These are phyloP conservation scores for Talaromyces sp. DNA, from an alignment of 2,329 filamentous ascomycete species.

Conservation along the genomic window DNA sequence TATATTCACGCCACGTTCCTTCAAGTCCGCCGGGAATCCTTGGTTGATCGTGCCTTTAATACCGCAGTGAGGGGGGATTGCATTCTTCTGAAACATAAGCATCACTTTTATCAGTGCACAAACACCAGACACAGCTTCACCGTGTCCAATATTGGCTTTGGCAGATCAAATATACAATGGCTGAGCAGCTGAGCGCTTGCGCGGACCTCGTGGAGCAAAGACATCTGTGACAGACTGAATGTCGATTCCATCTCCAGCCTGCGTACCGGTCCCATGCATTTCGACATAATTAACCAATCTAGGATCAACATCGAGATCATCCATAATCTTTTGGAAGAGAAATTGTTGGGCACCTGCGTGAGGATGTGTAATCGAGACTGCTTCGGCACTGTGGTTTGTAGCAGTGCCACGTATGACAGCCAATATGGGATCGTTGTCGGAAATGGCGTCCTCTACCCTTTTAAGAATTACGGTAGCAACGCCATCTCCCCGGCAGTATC, in stretches of 20 bases:
- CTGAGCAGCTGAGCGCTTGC: conserved; percentile 38
- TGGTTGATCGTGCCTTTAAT: conserved; percentile 41
- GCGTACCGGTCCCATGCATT: conserved; percentile 77
- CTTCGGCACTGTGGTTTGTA: conserved; percentile 39
- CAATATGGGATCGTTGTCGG: conserved; percentile 34
- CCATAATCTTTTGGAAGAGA: conserved; percentile 20
- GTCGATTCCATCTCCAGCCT: conserved; percentile 56
- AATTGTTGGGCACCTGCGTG: conserved; percentile 22
- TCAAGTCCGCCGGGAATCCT: conserved; percentile 39
- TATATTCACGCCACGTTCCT: conserved; percentile 38
- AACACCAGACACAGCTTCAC: conserved; percentile 32
- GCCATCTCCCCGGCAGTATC: conserved; percentile 47
- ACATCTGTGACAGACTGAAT: conserved; percentile 35
- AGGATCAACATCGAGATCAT: conserved; percentile 20
- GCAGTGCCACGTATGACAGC: conserved; percentile 34
- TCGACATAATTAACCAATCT: conserved; percentile 71
- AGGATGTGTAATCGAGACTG: conserved; percentile 28
- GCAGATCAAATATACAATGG: conserved; percentile 51
- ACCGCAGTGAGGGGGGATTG: conserved; percentile 27
- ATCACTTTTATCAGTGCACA: conserved; percentile 26
- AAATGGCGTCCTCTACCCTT: conserved; percentile 39
- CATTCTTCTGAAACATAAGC: conserved; percentile 31
- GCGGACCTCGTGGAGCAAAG: conserved; percentile 37
- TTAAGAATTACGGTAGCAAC: conserved; percentile 43
- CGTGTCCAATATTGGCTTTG: conserved; percentile 38